phyloP scores from a whole-genome alignment of 176 grass and related monocot species.

The Bonia amplexicaulis region DNA sequence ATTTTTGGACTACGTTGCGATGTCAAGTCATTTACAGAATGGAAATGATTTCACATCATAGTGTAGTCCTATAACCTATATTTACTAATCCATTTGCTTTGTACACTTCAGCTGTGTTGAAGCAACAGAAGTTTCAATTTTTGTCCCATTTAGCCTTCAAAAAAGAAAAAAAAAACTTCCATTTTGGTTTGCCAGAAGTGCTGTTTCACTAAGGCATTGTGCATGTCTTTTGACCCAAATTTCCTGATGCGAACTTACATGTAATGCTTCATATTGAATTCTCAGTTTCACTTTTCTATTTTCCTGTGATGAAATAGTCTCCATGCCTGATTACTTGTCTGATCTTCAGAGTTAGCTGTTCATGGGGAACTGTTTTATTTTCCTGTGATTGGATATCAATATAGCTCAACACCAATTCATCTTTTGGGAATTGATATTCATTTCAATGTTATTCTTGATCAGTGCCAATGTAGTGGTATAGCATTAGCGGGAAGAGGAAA shows the following conservation, averaged over 20 bases:
- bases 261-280: neutral
- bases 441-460: neutral
- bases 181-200: neutral
- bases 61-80: neutral
- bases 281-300: neutral
- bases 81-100: neutral
- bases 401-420: neutral
- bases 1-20: neutral
- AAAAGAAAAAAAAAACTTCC: neutral
- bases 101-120: neutral
- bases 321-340: neutral
- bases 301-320: neutral
- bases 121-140: neutral
- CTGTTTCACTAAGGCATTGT: neutral
- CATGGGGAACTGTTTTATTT: neutral
- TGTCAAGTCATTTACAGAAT: neutral
- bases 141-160: neutral
- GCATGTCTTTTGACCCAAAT: neutral
- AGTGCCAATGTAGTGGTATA: neutral
- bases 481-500: neutral
- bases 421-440: neutral
- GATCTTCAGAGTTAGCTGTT: neutral
- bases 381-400: neutral
- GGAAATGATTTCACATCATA: neutral
- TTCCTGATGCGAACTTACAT: neutral